These are phyloP conservation scores for Thozetella sp. DNA, from an alignment of 495 filamentous ascomycete genomes.

Conservation along the genomic window DNA sequence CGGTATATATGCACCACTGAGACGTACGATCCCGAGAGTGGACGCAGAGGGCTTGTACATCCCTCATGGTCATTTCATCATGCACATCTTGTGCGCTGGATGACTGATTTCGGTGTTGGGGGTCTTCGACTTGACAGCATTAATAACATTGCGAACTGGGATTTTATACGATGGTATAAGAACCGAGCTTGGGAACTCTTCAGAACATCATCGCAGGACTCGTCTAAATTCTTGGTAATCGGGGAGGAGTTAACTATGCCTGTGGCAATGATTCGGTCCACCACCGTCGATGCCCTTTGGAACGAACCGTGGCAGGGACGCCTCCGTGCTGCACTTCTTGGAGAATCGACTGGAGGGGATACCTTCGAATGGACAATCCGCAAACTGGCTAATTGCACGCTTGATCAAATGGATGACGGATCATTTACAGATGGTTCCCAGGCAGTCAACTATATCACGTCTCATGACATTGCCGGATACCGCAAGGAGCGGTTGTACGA, in stretches of 20 bases:
- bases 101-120: slow-evolving; percentile 27
- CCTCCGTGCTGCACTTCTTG: slow-evolving; percentile 19
- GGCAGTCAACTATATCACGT: slow-evolving; percentile 33
- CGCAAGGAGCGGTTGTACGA: slow-evolving; percentile 28
- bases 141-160: slow-evolving; percentile 31
- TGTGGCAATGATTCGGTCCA: slow-evolving; percentile 17
- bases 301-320: slow-evolving; percentile 26
- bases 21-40: slow-evolving; percentile 23
- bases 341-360: slow-evolving; percentile 11
- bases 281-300: slow-evolving; percentile 27
- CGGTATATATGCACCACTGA: slow-evolving; percentile 17
- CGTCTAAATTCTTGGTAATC: slow-evolving; percentile 28
- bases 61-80: slow-evolving; percentile 28
- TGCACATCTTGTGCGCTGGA: slow-evolving; percentile 27
- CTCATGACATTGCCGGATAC: slow-evolving; percentile 28
- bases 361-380: slow-evolving; percentile 30
- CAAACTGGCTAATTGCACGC: slow-evolving; percentile 23
- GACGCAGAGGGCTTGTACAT: slow-evolving; percentile 10
- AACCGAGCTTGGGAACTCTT: slow-evolving; percentile 25
- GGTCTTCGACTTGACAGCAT: slow-evolving; percentile 31
- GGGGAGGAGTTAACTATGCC: slow-evolving; percentile 31
- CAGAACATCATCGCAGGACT: slow-evolving; percentile 9
- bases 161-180: slow-evolving; percentile 27
- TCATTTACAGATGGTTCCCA: slow-evolving; percentile 25
- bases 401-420: slow-evolving; percentile 16